Evolutionary conservation across 176 grass and related monocot species (phyloP).

Genomic region (Tuctoria greenei): DNA sequence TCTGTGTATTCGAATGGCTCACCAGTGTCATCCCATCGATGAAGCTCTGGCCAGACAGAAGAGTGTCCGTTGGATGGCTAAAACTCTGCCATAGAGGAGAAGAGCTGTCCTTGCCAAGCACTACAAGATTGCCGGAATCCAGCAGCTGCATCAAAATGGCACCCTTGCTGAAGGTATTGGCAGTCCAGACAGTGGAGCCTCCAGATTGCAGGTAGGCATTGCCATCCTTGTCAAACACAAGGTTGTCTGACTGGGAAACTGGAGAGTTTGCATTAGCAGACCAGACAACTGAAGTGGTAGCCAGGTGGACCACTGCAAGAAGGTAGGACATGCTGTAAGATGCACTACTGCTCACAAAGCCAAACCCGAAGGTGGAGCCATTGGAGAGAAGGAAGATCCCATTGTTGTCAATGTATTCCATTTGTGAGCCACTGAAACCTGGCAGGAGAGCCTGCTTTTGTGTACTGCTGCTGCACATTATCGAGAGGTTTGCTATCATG

Average conservation of each 20-base stretch:
- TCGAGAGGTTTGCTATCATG: conserved; percentile 24
- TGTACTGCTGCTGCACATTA: conserved; percentile 46
- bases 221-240: conserved; percentile 66
- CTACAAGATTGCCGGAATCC: conserved; percentile 70
- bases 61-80: conserved; percentile 73
- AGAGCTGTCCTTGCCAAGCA: conserved; percentile 50
- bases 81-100: conserved; percentile 89
- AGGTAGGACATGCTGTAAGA: conserved; percentile 60
- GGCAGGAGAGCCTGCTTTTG: conserved; percentile 47
- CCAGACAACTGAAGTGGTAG: conserved; percentile 57
- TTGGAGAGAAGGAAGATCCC: conserved; percentile 78
- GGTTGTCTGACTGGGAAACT: conserved; percentile 58
- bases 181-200: conserved; percentile 53
- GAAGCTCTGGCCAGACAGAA: conserved; percentile 73
- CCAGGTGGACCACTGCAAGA: conserved; percentile 55
- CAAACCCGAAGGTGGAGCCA: conserved; percentile 64
- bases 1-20: conserved; percentile 48
- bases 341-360: conserved; percentile 48
- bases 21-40: conserved; percentile 56
- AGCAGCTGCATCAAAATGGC: conserved; percentile 57
- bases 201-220: conserved; percentile 62
- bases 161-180: conserved; percentile 52
- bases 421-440: conserved; percentile 60
- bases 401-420: conserved; percentile 71
- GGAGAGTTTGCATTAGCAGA: conserved; percentile 63